A percentile compares a stretch with the other conserved stretches of the same genome.
Conservation (phyloP, 805 yeast species). For the Barnettozyma salicaria region DNA sequence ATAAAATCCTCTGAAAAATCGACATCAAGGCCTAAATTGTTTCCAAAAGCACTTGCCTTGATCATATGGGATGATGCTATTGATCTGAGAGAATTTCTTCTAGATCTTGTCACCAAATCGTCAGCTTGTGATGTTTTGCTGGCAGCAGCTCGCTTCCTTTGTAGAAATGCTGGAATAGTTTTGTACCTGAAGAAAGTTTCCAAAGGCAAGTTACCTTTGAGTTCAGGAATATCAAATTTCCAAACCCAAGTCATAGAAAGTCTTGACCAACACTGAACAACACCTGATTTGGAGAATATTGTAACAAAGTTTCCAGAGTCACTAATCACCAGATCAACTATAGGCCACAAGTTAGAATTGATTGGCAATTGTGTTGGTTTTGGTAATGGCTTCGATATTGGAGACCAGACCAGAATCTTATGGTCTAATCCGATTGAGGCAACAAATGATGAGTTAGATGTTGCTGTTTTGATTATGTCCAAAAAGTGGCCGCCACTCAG, state of each 20-base stretch:
- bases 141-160: constrained; percentile 26
- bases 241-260: constrained; percentile 49
- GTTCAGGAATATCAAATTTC: constrained; percentile 37
- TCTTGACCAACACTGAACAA: constrained; percentile 58
- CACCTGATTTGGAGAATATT: constrained; percentile 45
- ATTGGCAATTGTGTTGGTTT: constrained; percentile 39
- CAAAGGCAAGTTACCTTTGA: constrained; percentile 35
- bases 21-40: constrained; percentile 18
- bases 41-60: constrained; percentile 21
- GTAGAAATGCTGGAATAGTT: constrained; percentile 40
- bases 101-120: constrained; percentile 21
- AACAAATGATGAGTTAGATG: constrained; percentile 57
- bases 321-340: constrained; percentile 49
- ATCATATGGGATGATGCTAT: constrained; percentile 23
- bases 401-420: constrained; percentile 68
- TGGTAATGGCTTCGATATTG: constrained; percentile 44
- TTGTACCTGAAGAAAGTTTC: constrained; percentile 57
- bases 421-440: constrained; percentile 73
- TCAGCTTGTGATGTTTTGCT: constrained; percentile 3
- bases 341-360: constrained; percentile 50
- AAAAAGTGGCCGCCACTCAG: constrained; percentile 49
- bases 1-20: constrained; percentile 36
- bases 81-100: constrained; percentile 31
- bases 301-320: constrained; percentile 55
- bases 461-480: constrained; percentile 56